Percentiles rank a stretch among this genome's conserved stretches.
phyloP scores from a whole-genome alignment of 441 rosid species.

The Populus hybrid region DNA sequence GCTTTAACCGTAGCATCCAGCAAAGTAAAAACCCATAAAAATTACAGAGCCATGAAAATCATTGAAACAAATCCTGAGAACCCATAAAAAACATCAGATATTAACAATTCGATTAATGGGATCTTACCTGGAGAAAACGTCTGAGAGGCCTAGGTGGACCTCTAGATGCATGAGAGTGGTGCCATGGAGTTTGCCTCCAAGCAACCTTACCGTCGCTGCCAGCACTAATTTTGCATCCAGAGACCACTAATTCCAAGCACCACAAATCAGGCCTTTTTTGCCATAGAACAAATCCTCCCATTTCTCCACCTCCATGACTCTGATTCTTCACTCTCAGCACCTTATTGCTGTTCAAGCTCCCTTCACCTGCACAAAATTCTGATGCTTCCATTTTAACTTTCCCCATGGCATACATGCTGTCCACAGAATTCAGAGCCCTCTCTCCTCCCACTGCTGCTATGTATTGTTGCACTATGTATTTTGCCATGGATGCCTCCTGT shows the following conservation, averaged over 20 bases:
- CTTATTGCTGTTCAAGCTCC: conserved; percentile 45
- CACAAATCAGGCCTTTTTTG: conserved; percentile 82
- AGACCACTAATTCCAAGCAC: conserved; percentile 75
- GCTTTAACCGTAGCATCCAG: background rate
- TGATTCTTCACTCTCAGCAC: conserved; percentile 41
- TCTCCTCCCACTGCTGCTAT: conserved; percentile 90
- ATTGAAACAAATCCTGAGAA: background rate
- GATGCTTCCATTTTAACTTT: conserved; percentile 87
- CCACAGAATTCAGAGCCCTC: conserved; percentile 43
- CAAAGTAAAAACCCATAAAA: background rate
- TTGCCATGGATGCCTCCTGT: conserved; percentile 87
- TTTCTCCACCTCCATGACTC: conserved; percentile 58
- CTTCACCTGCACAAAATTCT: conserved; percentile 69
- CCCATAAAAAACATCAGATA: background rate
- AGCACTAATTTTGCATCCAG: conserved; percentile 42
- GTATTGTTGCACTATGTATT: conserved; percentile 83
- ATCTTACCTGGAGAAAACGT: conserved; percentile 74
- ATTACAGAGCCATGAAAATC: background rate
- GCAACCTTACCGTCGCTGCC: conserved; percentile 93
- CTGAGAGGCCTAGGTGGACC: conserved; percentile 93
- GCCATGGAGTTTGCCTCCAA: conserved; percentile 99
- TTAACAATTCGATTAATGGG: background rate
- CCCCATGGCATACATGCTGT: conserved; percentile 89
- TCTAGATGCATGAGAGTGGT: conserved; percentile 86
- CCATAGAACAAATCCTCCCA: conserved; percentile 93